These are phyloP conservation scores for Xylariomycetidae sp. DNA, from an alignment of 2,329 filamentous ascomycete genomes.

Conservation along the genomic window DNA sequence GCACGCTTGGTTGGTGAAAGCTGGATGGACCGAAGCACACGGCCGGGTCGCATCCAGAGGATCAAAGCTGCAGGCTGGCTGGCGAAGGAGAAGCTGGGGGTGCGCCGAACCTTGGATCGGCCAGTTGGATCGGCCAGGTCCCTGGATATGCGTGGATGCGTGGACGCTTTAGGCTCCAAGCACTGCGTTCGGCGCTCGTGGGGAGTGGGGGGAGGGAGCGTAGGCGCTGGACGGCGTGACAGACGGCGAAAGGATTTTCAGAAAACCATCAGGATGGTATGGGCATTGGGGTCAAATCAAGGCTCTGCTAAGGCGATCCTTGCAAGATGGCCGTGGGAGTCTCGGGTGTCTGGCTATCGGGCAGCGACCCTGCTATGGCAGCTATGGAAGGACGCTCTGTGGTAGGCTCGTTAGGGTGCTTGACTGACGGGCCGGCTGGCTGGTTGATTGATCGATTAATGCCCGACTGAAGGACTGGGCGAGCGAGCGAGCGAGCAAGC, in stretches of 20 bases:
- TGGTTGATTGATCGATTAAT: no score
- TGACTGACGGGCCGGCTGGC: no score
- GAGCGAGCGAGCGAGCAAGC: conserved; percentile 3
- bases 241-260: conserved; percentile 14
- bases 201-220: conserved; percentile 11
- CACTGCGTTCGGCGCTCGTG: no score
- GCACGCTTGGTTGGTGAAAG: no score
- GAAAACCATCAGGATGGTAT: conserved; percentile 10
- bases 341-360: no score
- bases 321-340: conserved; percentile 4
- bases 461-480: no score
- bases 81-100: neutral
- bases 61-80: no score
- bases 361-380: no score
- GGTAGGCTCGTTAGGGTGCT: no score
- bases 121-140: conserved; percentile 16
- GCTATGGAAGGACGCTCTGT: no score
- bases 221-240: conserved; percentile 1
- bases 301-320: conserved; percentile 1
- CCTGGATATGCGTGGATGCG: conserved; percentile 3
- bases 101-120: conserved; percentile 11
- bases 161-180: no score
- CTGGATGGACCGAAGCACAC: no score
- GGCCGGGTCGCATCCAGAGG: neutral
- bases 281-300: conserved; percentile 1